Percentiles rank a stretch among this genome's conserved stretches.
Evolutionary conservation across 495 filamentous ascomycete genomes (phyloP).

Genomic region (Hypoxylon lienhwacheense): DNA sequence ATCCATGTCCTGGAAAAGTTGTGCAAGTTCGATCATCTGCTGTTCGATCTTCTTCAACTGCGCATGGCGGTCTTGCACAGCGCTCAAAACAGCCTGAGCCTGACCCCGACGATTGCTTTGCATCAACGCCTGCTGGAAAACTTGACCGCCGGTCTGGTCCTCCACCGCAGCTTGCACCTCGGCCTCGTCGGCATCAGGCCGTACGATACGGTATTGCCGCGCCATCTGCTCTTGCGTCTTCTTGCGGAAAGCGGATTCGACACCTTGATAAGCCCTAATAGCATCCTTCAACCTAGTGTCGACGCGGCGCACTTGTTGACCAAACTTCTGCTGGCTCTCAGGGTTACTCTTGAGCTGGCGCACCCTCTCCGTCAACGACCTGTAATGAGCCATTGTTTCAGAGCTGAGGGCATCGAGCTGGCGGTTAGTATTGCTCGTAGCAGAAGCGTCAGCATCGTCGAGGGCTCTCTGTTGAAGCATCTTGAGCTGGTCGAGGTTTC

Average conservation of each 20-base stretch:
- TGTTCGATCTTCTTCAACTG: slow-evolving; percentile 90
- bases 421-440: slow-evolving; percentile 52
- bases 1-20: slow-evolving; percentile 84
- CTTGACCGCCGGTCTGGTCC: slow-evolving; percentile 65
- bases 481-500: slow-evolving; percentile 60
- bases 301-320: slow-evolving; percentile 74
- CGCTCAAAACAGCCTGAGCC: slow-evolving; percentile 72
- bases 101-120: slow-evolving; percentile 74
- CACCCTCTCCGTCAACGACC: slow-evolving; percentile 70
- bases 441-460: slow-evolving; percentile 59
- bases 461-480: slow-evolving; percentile 61
- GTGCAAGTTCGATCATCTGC: slow-evolving; percentile 79
- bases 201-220: slow-evolving; percentile 86
- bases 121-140: slow-evolving; percentile 81
- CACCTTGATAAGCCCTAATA: slow-evolving; percentile 75
- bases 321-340: slow-evolving; percentile 69
- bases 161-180: slow-evolving; percentile 78
- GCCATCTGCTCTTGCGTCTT: slow-evolving; percentile 79
- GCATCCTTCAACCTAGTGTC: slow-evolving; percentile 76
- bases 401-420: slow-evolving; percentile 62
- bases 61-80: slow-evolving; percentile 79
- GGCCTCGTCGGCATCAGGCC: slow-evolving; percentile 77
- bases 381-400: slow-evolving; percentile 80
- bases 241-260: slow-evolving; percentile 75
- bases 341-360: slow-evolving; percentile 78